These are phyloP conservation scores for Phytophthora constricta DNA, from an alignment of 352 stramenopile species.

Conservation along the genomic window DNA sequence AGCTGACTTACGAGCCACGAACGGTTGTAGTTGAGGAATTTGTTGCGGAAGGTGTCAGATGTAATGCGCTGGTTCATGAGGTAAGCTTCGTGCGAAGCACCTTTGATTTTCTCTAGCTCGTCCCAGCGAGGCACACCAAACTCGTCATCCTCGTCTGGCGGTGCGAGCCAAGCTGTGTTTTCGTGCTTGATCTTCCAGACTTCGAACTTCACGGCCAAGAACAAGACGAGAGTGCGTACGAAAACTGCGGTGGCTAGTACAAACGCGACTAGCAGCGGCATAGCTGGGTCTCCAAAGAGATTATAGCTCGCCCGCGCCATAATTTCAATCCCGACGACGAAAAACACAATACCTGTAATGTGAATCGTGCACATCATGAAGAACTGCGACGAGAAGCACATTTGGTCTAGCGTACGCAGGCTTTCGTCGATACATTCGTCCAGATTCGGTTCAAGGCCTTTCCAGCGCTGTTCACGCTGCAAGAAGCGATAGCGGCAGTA, in stretches of 20 bases:
- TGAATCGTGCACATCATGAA: slow-evolving; percentile 97
- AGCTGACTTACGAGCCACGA: slow-evolving; percentile 97
- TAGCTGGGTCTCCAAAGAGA: slow-evolving; percentile 95
- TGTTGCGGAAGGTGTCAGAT: slow-evolving; percentile 96
- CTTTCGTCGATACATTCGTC: slow-evolving; percentile 98
- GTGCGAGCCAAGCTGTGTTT: slow-evolving; percentile 94
- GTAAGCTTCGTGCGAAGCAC: slow-evolving; percentile 94
- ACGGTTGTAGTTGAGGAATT: slow-evolving; percentile 98
- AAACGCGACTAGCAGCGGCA: slow-evolving; percentile 84
- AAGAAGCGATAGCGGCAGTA: slow-evolving; percentile 96
- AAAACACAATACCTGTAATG: slow-evolving; percentile 95
- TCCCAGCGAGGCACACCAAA: slow-evolving; percentile 93
- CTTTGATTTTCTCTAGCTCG: slow-evolving; percentile 93
- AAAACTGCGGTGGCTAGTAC: slow-evolving; percentile 64
- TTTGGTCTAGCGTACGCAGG: slow-evolving; percentile 95
- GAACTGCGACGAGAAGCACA: slow-evolving; percentile 98
- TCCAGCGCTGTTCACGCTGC: slow-evolving; percentile 96
- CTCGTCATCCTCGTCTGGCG: slow-evolving; percentile 91
- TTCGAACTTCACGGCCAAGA: slow-evolving; percentile 87
- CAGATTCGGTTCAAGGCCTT: slow-evolving; percentile 95
- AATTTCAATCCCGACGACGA: slow-evolving; percentile 96
- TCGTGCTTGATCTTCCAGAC: slow-evolving; percentile 97
- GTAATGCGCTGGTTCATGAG: slow-evolving; percentile 98
- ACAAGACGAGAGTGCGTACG: slow-evolving; percentile 77
- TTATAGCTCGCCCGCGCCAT: slow-evolving; percentile 96